Base-by-base conservation (phyloP, 768 basidiomycete genomes). In the Tephrocybe sp. region DNA sequence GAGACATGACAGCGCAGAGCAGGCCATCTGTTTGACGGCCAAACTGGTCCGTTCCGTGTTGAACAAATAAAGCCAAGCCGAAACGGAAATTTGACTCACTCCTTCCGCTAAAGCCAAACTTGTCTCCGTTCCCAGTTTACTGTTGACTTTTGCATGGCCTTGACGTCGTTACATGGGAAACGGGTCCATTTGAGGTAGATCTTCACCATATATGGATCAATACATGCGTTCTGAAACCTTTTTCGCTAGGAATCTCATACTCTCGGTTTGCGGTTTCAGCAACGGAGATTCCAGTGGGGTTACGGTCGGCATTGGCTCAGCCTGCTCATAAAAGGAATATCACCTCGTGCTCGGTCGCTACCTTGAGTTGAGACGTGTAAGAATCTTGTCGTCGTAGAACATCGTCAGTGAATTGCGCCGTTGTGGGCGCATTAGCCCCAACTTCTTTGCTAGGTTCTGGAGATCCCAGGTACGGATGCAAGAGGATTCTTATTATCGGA, bases 381-480 rank as follows among this genome's bases (percentile, higher is more conserved):
- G 33, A 47, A 39, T 34, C n/a, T 31, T 42, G 37, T 21, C n/a
- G 22, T 36, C 21, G 33, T 22, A 33, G 18, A 31, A 51, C 31
- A 25, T 37, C 23, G 16, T 45, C 43, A 18, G 54, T 21, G 47
- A 49, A 38, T 16, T 4, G 18, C 34, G 31, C 25, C n/a, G n/a
- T n/a, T 46, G 23, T 40, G 44, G 45, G 45, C 45, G 42, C 38
- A 13, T 47, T 50, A 42, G 33, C 42, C 24, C 22, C 51, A 50
- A 30, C 19, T 46, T 48, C 42, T 38, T 37, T 34, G 29, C 21
- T n/a, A 9, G 21, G 27, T 24, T 29, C 48, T 53, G 41, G 51
- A 55, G 50, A 53, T 50, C 46, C 41, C 55, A 58, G 57, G 57
- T 58, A 58, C 54, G 57, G 42, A 48, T 46, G 51, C 47, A 52